phyloP scores from a whole-genome alignment of 441 rosid genomes.

The Corymbia calophylla region DNA sequence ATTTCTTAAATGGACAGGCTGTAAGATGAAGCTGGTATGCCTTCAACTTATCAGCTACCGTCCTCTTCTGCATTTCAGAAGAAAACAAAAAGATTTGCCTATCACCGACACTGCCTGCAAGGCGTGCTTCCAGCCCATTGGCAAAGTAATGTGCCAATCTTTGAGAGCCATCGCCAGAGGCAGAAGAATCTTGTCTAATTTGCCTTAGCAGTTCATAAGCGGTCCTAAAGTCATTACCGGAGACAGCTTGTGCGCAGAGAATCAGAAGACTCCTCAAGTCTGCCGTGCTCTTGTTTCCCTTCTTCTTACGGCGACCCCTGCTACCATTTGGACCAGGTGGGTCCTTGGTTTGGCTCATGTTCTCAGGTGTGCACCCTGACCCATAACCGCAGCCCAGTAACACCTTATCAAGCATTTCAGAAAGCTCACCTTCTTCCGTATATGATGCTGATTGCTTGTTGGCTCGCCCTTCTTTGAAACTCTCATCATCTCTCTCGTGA shows the following conservation, averaged over 20 bases:
- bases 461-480: conserved; percentile 45
- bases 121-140: conserved; percentile 74
- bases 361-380: neutral
- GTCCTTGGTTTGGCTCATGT: neutral
- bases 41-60: conserved; percentile 57
- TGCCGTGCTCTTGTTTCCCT: conserved; percentile 35
- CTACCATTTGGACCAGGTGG: conserved; percentile 21
- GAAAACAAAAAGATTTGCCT: too few relatives aligned
- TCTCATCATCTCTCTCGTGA: conserved; percentile 33
- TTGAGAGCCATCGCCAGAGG: conserved; percentile 59
- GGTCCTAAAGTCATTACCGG: conserved; percentile 44
- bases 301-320: conserved; percentile 18
- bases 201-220: conserved; percentile 52
- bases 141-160: conserved; percentile 81
- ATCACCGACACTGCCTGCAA: conserved; percentile 26
- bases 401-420: conserved; percentile 57
- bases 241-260: conserved; percentile 66
- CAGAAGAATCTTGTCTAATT: conserved; percentile 59
- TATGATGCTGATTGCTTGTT: conserved; percentile 43
- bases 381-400: conserved; percentile 14
- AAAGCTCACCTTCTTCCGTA: conserved; percentile 21
- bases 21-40: conserved; percentile 46
- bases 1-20: conserved; percentile 47
- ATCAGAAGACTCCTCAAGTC: conserved; percentile 59
- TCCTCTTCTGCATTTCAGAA: neutral